Conservation (phyloP, 495 filamentous ascomycete genomes). For the Daldinia vernicosa region DNA sequence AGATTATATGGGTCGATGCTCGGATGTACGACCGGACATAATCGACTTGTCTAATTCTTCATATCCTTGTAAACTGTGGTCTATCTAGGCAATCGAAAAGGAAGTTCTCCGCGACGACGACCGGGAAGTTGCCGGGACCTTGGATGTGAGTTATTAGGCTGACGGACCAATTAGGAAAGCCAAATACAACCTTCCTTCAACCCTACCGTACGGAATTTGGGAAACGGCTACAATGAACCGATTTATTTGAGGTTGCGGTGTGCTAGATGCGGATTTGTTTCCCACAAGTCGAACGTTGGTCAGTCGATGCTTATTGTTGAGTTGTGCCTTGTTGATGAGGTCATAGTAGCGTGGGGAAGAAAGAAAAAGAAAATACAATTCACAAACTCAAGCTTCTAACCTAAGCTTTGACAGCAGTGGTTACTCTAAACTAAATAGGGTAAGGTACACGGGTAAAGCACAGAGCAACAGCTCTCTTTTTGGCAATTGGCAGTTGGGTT, state of each 20-base stretch:
- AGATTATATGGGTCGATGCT: conserved; percentile 40
- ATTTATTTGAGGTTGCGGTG: conserved; percentile 32
- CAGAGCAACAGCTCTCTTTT: neutral
- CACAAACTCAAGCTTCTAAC: conserved; percentile 13
- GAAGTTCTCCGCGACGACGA: conserved; percentile 17
- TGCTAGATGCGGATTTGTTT: conserved; percentile 6
- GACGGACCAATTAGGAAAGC: conserved; percentile 24
- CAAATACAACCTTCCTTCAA: conserved; percentile 7
- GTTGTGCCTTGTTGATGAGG: conserved; percentile 26
- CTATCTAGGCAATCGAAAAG: conserved; percentile 11
- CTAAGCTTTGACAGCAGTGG: conserved; percentile 4
- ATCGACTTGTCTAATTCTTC: conserved; percentile 19
- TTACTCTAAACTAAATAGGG: conserved; percentile 18
- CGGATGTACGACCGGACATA: conserved; percentile 27
- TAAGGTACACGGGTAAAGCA: conserved; percentile 7
- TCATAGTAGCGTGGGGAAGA: conserved; percentile 18
- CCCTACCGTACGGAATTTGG: conserved; percentile 1
- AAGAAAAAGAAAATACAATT: conserved; percentile 10
- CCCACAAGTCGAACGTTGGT: conserved; percentile 34
- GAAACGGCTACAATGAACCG: conserved; percentile 28
- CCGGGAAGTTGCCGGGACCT: neutral
- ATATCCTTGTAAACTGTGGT: conserved; percentile 20
- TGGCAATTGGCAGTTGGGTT: conserved; percentile 7
- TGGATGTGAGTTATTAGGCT: neutral
- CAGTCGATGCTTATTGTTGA: conserved; percentile 33